Base-by-base conservation (phyloP, 305 asterid genomes). In the Striga hermonthica region DNA sequence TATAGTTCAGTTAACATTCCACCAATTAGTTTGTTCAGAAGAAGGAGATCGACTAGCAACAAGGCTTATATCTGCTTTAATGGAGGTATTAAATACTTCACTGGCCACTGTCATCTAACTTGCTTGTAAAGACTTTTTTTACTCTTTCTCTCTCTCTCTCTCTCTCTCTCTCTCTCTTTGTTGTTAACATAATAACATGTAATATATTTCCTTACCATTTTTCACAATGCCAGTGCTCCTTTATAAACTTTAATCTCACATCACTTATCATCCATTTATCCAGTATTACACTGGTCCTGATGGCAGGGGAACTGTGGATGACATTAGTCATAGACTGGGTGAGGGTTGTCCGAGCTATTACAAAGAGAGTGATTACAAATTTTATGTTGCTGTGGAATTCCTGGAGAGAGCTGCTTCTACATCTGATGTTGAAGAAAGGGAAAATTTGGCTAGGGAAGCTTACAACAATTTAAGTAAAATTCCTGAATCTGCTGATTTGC, bases 301-400 rank as follows among this genome's bases (percentile, higher is more conserved):
- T 78, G 97, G 97, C 83, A 85, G 95, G 89, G 99, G 99, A 74
- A 88, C 97, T 47, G 96, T 93, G 55, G 96, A 90, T 75, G 99
- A 93, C 72, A 83, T 93, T 62, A 93, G 99, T 73, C 86, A 80
- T 67, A 84, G 86, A 75, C 74, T 93, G 62, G 83, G 90, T 39
- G 95, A 88, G 76, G 99, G 99, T 75, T 93, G 97, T 73, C 89
- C 99, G 44, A 93, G 99, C 82, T 93, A 79, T 75, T 93, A 83
- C 73, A 84, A 86, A 80, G 96, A 90, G 81, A 86, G 95, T 52
- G 97, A 93, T 79, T 81, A 90, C 84, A 93, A 90, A 81, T 93
- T 93, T 75, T 93, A 84, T 80, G 80, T 86, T 75, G 96, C 97
- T 57, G 96, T 93, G 73, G 99, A 93, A 75, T 90, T 86, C 75